These are phyloP conservation scores for Aspergillus conjunctus DNA, from an alignment of 495 filamentous ascomycete species.

Conservation along the genomic window DNA sequence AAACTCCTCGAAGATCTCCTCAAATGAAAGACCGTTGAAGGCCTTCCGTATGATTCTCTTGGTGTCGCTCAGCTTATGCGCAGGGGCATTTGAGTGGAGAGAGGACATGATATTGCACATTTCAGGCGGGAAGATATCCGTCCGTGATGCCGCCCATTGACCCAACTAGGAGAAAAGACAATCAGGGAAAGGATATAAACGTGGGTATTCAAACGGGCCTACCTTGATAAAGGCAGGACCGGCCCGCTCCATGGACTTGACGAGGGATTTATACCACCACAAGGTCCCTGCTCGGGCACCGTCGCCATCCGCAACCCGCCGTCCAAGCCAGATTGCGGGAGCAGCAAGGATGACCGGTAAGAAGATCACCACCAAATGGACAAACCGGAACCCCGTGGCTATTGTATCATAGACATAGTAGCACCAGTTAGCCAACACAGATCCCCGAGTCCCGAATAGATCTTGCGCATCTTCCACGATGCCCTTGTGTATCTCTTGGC, in stretches of 20 bases:
- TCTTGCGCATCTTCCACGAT: slow-evolving; percentile 62
- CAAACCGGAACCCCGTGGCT: slow-evolving; percentile 81
- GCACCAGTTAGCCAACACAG: slow-evolving; percentile 64
- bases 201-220: slow-evolving; percentile 14
- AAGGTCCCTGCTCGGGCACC: slow-evolving; percentile 77
- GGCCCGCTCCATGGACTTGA: slow-evolving; percentile 87
- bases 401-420: slow-evolving; percentile 80
- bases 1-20: slow-evolving; percentile 97
- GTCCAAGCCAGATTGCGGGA: slow-evolving; percentile 80
- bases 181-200: slow-evolving; percentile 4
- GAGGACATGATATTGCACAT: slow-evolving; percentile 93
- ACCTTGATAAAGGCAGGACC: slow-evolving; percentile 99
- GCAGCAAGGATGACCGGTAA: slow-evolving; percentile 81
- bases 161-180: slow-evolving; percentile 63
- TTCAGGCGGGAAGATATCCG: slow-evolving; percentile 95
- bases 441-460: slow-evolving; percentile 53
- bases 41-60: slow-evolving; percentile 77
- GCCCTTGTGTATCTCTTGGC: slow-evolving; percentile 69
- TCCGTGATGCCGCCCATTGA: slow-evolving; percentile 97
- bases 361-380: slow-evolving; percentile 86
- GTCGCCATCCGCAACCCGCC: slow-evolving; percentile 56
- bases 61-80: slow-evolving; percentile 81
- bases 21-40: slow-evolving; percentile 76
- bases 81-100: slow-evolving; percentile 90
- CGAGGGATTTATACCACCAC: slow-evolving; percentile 94